Evolutionary conservation across 257 asterid species (phyloP).

Genomic region (Scutellaria galericulata): DNA sequence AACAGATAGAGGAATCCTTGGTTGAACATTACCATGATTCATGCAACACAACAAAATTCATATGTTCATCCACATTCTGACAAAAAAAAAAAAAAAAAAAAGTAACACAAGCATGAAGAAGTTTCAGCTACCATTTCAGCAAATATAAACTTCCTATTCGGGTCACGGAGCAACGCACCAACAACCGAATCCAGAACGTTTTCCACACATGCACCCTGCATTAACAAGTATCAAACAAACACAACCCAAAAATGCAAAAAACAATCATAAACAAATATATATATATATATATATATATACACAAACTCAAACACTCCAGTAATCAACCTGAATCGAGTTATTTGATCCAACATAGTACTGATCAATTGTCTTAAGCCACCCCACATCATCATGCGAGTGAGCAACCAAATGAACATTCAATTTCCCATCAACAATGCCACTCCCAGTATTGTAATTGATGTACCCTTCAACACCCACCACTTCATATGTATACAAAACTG

Average conservation of each 20-base stretch:
- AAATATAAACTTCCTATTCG: constrained; percentile 76
- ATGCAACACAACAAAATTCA: background rate
- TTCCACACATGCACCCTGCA: constrained; percentile 90
- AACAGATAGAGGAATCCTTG: background rate
- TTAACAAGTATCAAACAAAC: constrained; percentile 30
- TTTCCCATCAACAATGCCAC: constrained; percentile 67
- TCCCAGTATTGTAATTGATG: constrained; percentile 57
- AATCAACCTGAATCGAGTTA: constrained; percentile 71
- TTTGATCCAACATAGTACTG: constrained; percentile 94
- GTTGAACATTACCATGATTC: background rate
- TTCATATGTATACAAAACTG: constrained; percentile 39
- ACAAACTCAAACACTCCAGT: background rate
- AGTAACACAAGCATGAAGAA: constrained; percentile 1
- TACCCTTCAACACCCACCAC: constrained; percentile 46
- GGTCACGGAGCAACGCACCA: constrained; percentile 60
- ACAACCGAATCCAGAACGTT: constrained; percentile 80
- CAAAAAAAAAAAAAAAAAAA: background rate
- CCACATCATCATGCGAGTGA: constrained; percentile 92
- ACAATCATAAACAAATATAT: background rate
- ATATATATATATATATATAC: background rate
- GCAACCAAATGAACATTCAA: constrained; percentile 92
- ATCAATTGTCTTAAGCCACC: constrained; percentile 91
- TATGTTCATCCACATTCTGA: background rate
- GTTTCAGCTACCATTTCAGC: constrained; percentile 73
- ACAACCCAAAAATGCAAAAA: background rate